phyloP scores from a whole-genome alignment of 2,329 filamentous ascomycete genomes.

The Drechslera avenae region DNA sequence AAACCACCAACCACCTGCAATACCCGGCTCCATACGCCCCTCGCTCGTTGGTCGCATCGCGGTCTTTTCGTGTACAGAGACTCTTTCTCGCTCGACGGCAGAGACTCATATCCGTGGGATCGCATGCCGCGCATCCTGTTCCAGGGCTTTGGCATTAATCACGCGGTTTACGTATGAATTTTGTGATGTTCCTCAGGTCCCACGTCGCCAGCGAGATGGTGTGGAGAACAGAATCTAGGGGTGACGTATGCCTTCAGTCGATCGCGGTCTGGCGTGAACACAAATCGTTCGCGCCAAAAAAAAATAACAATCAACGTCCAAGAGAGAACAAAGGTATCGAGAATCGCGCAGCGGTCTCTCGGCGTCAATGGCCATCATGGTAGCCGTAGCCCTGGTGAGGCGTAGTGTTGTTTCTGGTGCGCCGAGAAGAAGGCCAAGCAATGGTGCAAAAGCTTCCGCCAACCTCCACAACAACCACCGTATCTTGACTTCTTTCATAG shows the following conservation, averaged over 20 bases:
- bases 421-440: conserved; percentile 1
- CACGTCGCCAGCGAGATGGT: background rate
- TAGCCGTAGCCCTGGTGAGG: background rate
- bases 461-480: background rate
- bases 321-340: background rate
- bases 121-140: conserved; percentile 34
- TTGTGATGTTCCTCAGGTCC: background rate
- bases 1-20: conserved; percentile 26
- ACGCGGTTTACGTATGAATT: background rate
- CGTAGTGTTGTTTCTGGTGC: background rate
- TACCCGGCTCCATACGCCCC: conserved; percentile 18
- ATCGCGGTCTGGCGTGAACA: too few relatives aligned
- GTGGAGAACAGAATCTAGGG: too few relatives aligned
- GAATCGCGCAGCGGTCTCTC: background rate
- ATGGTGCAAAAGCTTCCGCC: background rate
- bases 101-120: conserved; percentile 30
- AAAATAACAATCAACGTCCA: too few relatives aligned
- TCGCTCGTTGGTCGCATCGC: conserved; percentile 16
- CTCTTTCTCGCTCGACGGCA: conserved; percentile 43
- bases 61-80: conserved; percentile 22
- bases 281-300: too few relatives aligned
- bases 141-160: conserved; percentile 34
- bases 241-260: background rate
- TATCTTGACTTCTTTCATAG: background rate
- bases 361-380: background rate